Base-by-base conservation (phyloP, 2,329 filamentous ascomycete species). In the Xylaria digitata region DNA sequence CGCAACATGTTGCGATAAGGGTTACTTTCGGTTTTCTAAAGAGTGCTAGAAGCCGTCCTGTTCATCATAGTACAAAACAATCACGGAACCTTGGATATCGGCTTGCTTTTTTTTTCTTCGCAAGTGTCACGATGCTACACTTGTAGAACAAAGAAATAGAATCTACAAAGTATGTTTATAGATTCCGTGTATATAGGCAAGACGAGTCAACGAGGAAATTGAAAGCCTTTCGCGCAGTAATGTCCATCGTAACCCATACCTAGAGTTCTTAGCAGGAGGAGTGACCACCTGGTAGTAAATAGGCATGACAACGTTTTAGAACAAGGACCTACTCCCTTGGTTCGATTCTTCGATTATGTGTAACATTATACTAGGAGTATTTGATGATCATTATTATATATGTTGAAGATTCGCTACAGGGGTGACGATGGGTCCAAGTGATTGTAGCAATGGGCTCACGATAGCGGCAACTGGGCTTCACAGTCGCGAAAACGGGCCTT, bases 41-140 rank as follows among this genome's bases (percentile, higher is more conserved):
- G 23, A 2, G 21, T 17, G 11, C 17, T 55, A 15, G 4, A 55
- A n/a, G 2, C 34, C 6, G 34, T 8, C 34, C 52, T 17, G n/a
- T 26, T 26, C 26, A 26, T 26, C 34, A 40, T 54, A 30, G 15
- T 15, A 55, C 53, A 30, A 43, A 11, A 26, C 2, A 43, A 21
- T 55, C 53, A 55, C 37, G 21, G 6, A 37, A 19, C 1, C 7
- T 26, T 21, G 21, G 30, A 30, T 19, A 15, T 6, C 2, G 11
- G 15, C 19, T 30, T 17, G 37, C 13, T 9, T 19, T 43, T 26
- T 26, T 5, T 5, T 26, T 26, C 26, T 26, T 26, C 26, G 15
- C 53, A 26, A 32, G 15, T 9, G 23, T 43, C 53, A 55, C 9
- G 21, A 30, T 30, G 53, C 53, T 55, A 55, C 53, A 55, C 53